Evolutionary conservation across 805 yeast species (phyloP), one percentile per base, ranked within the genome.

Genomic region (Brettanomyces sp.): DNA sequence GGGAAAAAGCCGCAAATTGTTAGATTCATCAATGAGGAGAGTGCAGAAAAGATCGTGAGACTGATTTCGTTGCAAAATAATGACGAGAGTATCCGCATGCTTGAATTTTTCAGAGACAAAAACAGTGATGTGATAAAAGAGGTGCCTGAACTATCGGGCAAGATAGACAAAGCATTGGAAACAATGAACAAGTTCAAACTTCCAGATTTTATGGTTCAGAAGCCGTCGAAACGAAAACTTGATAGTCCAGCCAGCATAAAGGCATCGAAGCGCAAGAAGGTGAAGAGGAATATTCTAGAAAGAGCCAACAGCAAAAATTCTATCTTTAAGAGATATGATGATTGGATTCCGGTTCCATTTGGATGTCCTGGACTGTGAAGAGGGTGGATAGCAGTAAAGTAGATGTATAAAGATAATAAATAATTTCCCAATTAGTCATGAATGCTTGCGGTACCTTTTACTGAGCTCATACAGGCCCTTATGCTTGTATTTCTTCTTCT

Each of bases 321-420:
- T 28, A 28, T 63, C 4, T 69, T 73, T 52, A 69, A 65, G 39
- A 47, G 47, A 13, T 62, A 63, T 41, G 45, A 58, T 0, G 51
- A 66, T 34, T 80, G 84, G 83, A 56, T 56, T 22, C 76, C 82
- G 0, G 69, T 61, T 46, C 82, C 85, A 1, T 78, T 79, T 60
- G 85, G 85, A 18, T 24, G 43, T 23, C 30, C 32, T 9, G 22
- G 13, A 12, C n/a, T n/a, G 32, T 28, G 32, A 28, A 28, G 32
- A 18, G 18, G 18, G 18, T 18, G 18, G 18, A 18, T 18, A 18
- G 18, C 18, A 18, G 18, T 18, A 18, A 18, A 18, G 18, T 28
- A 28, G 32, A 28, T 28, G 32, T 28, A 28, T 28, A 9, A 9
- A 7, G 11, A 28, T 28, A 28, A 9, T 9, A 28, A 9, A 9